Percentiles rank a stretch among this genome's conserved stretches.
phyloP scores from a whole-genome alignment of 306 rosid genomes.

The Sechiopsis laciniata region DNA sequence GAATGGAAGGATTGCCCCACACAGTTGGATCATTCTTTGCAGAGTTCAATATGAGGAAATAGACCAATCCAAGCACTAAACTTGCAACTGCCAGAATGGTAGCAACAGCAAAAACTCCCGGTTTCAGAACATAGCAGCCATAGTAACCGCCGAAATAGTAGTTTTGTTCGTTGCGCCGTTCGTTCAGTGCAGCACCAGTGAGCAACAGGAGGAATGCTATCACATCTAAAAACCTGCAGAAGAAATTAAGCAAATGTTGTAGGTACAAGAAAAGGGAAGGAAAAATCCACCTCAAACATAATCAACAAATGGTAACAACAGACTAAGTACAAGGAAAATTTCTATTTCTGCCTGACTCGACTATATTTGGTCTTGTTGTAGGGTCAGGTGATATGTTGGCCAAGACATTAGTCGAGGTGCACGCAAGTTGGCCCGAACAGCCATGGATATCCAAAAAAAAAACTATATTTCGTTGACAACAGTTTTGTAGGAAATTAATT shows the following conservation, averaged over 20 bases:
- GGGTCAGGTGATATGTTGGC: too few relatives aligned
- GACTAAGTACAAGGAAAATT: neutral
- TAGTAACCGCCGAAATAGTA: conserved; percentile 53
- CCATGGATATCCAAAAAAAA: too few relatives aligned
- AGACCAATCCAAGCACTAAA: conserved; percentile 53
- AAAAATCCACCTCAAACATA: neutral
- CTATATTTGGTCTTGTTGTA: too few relatives aligned
- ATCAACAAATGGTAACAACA: neutral
- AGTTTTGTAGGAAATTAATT: too few relatives aligned
- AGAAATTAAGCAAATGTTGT: neutral
- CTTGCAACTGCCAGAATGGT: conserved; percentile 53
- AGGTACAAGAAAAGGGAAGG: neutral
- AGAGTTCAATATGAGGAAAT: conserved; percentile 40
- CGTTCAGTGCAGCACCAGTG: conserved; percentile 63
- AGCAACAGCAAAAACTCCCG: conserved; percentile 67
- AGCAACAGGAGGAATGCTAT: conserved; percentile 58
- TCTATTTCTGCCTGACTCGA: too few relatives aligned
- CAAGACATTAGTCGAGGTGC: too few relatives aligned
- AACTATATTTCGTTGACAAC: too few relatives aligned
- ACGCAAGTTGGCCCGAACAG: too few relatives aligned
- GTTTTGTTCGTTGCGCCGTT: conserved; percentile 39
- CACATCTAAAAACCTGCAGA: conserved; percentile 65
- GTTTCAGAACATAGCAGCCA: conserved; percentile 70
- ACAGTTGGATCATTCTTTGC: conserved; percentile 34
- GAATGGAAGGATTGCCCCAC: conserved; percentile 33